Percentiles rank a stretch among this genome's conserved stretches.
These are phyloP conservation scores for Metschnikowia lachancei DNA, from an alignment of 805 yeast species.

Conservation along the genomic window DNA sequence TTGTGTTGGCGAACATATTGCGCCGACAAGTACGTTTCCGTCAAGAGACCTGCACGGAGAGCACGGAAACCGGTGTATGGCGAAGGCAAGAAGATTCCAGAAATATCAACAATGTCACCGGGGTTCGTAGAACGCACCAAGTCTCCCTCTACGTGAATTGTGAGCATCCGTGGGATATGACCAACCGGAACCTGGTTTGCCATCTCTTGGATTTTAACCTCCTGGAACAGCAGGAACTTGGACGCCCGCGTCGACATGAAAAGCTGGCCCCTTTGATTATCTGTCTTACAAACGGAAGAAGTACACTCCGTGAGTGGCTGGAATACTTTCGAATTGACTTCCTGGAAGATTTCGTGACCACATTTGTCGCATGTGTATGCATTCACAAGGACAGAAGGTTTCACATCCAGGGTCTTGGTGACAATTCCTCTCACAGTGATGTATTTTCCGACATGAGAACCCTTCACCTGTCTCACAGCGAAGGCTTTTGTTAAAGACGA, in stretches of 20 bases:
- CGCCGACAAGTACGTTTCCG: slow-evolving; percentile 91
- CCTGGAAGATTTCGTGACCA: slow-evolving; percentile 96
- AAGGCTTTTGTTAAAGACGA: slow-evolving; percentile 54
- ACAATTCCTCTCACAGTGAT: slow-evolving; percentile 93
- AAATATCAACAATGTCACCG: slow-evolving; percentile 90
- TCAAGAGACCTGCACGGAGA: slow-evolving; percentile 83
- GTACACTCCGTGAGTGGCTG: slow-evolving; percentile 88
- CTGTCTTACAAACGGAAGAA: slow-evolving; percentile 71
- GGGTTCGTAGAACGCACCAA: slow-evolving; percentile 84
- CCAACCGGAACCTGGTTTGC: slow-evolving; percentile 98
- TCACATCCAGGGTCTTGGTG: slow-evolving; percentile 93
- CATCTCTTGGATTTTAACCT: slow-evolving; percentile 89
- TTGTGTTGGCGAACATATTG: slow-evolving; percentile 86
- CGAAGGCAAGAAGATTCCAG: slow-evolving; percentile 89
- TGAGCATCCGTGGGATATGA: slow-evolving; percentile 87
- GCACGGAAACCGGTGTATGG: slow-evolving; percentile 97
- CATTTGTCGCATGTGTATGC: slow-evolving; percentile 98
- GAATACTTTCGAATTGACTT: slow-evolving; percentile 78
- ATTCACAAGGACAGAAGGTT: slow-evolving; percentile 84
- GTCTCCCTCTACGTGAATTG: slow-evolving; percentile 88
- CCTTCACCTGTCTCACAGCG: slow-evolving; percentile 88
- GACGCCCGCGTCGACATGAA: slow-evolving; percentile 95
- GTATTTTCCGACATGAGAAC: slow-evolving; percentile 76
- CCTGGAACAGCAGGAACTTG: slow-evolving; percentile 92
- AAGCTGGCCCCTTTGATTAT: slow-evolving; percentile 82